Percentiles rank a stretch among this genome's conserved stretches.
Evolutionary conservation across 257 asterid genomes (phyloP).

Genomic region (Petunia axillaris): DNA sequence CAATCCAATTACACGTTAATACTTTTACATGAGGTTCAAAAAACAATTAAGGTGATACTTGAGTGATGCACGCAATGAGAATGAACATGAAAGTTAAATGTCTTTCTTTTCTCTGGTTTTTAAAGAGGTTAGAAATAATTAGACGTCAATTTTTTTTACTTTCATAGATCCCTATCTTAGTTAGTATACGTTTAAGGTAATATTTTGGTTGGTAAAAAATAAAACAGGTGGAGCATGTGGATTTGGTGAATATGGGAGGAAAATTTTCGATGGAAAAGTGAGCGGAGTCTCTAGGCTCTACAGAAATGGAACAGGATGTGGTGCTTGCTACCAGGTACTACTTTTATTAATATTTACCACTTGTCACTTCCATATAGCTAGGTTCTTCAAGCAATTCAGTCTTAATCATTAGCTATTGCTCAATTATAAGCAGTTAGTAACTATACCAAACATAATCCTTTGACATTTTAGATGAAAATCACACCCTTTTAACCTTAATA

Average conservation of each 20-base stretch:
- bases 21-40: background rate
- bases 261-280: slow-evolving; percentile 60
- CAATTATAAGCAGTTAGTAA: background rate
- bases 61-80: too few species aligned
- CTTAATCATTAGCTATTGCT: background rate
- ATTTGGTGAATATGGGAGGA: slow-evolving; percentile 71
- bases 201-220: background rate
- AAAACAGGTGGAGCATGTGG: slow-evolving; percentile 84
- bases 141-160: background rate
- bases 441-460: background rate
- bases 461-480: slow-evolving; percentile 26
- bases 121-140: background rate
- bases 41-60: background rate
- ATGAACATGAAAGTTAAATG: background rate
- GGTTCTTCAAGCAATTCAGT: too few species aligned
- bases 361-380: background rate
- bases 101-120: background rate
- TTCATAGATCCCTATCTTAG: background rate
- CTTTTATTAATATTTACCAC: background rate
- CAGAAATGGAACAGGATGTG: slow-evolving; percentile 77
- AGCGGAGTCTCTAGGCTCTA: slow-evolving; percentile 73
- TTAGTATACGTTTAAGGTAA: background rate
- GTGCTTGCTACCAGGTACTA: slow-evolving; percentile 82
- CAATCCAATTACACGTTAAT: background rate
- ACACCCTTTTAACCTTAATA: background rate